Conservation (phyloP, 148 eudicot species). For the Talinum fruticosum region DNA sequence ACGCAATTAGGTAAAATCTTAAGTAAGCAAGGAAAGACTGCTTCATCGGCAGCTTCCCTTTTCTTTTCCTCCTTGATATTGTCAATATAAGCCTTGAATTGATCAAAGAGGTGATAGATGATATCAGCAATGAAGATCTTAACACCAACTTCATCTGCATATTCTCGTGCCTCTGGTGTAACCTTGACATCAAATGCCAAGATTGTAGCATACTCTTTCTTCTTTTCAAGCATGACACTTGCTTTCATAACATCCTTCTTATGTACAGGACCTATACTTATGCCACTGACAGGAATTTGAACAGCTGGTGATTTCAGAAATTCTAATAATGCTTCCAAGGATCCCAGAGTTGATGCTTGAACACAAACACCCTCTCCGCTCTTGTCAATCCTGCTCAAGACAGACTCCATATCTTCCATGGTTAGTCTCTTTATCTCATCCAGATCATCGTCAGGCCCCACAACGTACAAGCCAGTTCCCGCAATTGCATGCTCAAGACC, state of each 20-base stretch:
- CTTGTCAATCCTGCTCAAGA: constrained; percentile 81
- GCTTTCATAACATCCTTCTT: constrained; percentile 96
- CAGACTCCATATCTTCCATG: constrained; percentile 80
- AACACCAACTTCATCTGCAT: constrained; percentile 85
- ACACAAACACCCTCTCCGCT: constrained; percentile 94
- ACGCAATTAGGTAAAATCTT: constrained; percentile 68
- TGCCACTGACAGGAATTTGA: constrained; percentile 88
- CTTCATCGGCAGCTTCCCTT: constrained; percentile 88
- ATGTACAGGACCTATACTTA: constrained; percentile 92
- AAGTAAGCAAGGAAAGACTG: constrained; percentile 87
- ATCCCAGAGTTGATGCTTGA: constrained; percentile 95
- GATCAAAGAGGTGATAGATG: constrained; percentile 83
- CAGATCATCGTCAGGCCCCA: constrained; percentile 78
- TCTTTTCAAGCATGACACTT: constrained; percentile 97
- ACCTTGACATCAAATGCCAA: constrained; percentile 97
- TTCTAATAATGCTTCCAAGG: constrained; percentile 82
- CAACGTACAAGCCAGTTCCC: constrained; percentile 79
- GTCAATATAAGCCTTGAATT: constrained; percentile 86
- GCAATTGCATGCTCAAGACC: constrained; percentile 99
- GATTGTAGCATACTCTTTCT: constrained; percentile 89
- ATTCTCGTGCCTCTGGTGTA: constrained; percentile 83
- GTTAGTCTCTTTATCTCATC: constrained; percentile 61
- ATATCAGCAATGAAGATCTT: constrained; percentile 79
- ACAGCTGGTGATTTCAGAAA: constrained; percentile 83
- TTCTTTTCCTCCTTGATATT: constrained; percentile 85